These are phyloP conservation scores for Luzula sylvatica DNA, from an alignment of 176 grass and related monocot species.

Conservation along the genomic window DNA sequence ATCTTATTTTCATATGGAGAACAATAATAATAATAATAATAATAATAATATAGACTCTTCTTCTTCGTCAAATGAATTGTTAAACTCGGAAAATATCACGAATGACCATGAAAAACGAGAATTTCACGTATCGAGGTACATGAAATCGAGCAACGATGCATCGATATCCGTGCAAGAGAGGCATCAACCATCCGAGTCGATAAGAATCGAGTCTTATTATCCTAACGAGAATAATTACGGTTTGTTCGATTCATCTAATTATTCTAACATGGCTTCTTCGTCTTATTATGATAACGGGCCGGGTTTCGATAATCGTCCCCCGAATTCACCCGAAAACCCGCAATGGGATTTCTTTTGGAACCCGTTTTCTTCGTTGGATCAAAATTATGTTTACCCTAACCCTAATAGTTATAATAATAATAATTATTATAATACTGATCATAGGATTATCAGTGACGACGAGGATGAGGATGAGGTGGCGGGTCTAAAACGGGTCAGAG, in stretches of 20 bases:
- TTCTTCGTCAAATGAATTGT: conserved; percentile 25
- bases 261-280: conserved; percentile 28
- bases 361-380: conserved; percentile 64
- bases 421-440: conserved; percentile 31
- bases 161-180: conserved; percentile 81
- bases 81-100: conserved; percentile 42
- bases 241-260: conserved; percentile 24
- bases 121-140: conserved; percentile 53
- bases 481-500: conserved; percentile 59
- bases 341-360: conserved; percentile 93
- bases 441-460: conserved; percentile 58
- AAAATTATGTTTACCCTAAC: conserved; percentile 38
- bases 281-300: conserved; percentile 40
- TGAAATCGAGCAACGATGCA: conserved; percentile 52
- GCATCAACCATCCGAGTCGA: conserved; percentile 43
- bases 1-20: conserved; percentile 49
- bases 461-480: conserved; percentile 98
- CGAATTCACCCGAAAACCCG: conserved; percentile 53
- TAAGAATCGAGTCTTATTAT: conserved; percentile 62
- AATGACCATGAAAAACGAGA: conserved; percentile 50
- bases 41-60: conserved; percentile 28
- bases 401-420: conserved; percentile 31
- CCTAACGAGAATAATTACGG: conserved; percentile 38
- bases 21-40: conserved; percentile 42
- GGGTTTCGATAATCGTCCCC: conserved; percentile 28